Base-by-base conservation (phyloP, 1,139 yeast genomes). In the Nakaseomyces uthaithaninus region DNA sequence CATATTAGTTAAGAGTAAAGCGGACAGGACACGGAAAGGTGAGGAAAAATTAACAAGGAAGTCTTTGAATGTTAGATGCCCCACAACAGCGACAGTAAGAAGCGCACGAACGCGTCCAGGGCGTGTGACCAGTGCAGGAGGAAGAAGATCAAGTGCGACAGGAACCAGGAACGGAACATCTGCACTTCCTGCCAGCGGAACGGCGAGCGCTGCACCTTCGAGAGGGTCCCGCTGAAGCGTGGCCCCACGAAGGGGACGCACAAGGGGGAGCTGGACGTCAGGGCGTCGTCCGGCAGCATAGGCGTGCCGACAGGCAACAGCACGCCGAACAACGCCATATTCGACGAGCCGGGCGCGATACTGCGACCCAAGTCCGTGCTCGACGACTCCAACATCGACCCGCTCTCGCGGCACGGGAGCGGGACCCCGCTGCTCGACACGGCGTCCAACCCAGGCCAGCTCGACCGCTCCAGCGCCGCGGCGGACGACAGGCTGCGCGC, bases 161-260 rank as follows among this genome's bases (percentile, higher is more conserved):
- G 31, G 19, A 34, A 51, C 39, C 51, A 48, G 8, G 48, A 43
- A 14, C 49, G 42, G 17, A 51, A 50, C 3, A 44, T 50, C 15
- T 58, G 62, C 36, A 42, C 53, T 6, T 54, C 52, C 37, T 58
- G 62, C 39, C 45, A 46, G 27, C 50, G 53, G 36, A 56, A 52
- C 41, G 48, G 44, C 6, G 59, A 53, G 22, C 44, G 42, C 12
- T 58, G 62, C 39, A 50, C 56, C 10, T 58, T 57, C 43, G 76
- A 79, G 18, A 65, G 91, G 42, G 69, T 79, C 1, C 91, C 87
- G 0, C 59, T 81, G 58, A 82, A 81, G 54, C 63, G 93, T 49
- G 93, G 91, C 0, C 93, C 93, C 0, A 71, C 82, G 1, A 81
- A 80, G 54, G 89, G 89, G 1, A 79, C 75, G 4, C 35, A 31